These are phyloP conservation scores for Pleurostoma richardsiae DNA, from an alignment of 2,329 filamentous ascomycete genomes.

Conservation along the genomic window DNA sequence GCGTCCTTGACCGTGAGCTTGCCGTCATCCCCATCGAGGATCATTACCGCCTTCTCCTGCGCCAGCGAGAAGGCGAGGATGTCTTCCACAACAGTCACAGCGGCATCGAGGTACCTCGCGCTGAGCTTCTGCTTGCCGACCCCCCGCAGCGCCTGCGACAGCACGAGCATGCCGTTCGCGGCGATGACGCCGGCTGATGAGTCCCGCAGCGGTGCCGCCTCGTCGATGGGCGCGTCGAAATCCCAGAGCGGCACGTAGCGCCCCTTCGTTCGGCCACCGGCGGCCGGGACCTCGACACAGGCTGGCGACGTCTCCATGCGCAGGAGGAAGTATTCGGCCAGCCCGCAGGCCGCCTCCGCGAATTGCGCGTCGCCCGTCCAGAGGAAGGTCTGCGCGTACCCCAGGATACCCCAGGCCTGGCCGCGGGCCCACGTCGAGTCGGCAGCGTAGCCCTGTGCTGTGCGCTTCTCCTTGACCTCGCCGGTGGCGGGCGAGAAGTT, in stretches of 20 bases:
- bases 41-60: slow-evolving; percentile 3
- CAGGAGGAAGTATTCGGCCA: slow-evolving; percentile 41
- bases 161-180: slow-evolving; percentile 13
- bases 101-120: background rate
- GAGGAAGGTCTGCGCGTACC: slow-evolving; percentile 40
- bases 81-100: slow-evolving; percentile 1
- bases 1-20: slow-evolving; percentile 7
- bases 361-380: slow-evolving; percentile 38
- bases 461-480: slow-evolving; percentile 29
- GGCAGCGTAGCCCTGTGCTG: slow-evolving; percentile 39
- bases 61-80: slow-evolving; percentile 1
- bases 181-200: slow-evolving; percentile 10
- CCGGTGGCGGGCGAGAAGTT: slow-evolving; percentile 37
- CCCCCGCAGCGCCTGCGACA: slow-evolving; percentile 7
- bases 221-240: slow-evolving; percentile 39
- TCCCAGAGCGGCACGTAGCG: slow-evolving; percentile 32
- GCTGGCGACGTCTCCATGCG: slow-evolving; percentile 23
- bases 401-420: slow-evolving; percentile 43
- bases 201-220: slow-evolving; percentile 5
- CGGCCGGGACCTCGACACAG: slow-evolving; percentile 13
- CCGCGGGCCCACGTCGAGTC: slow-evolving; percentile 43
- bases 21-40: background rate
- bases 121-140: background rate
- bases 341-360: slow-evolving; percentile 33
- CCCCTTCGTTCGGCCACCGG: slow-evolving; percentile 3